These are phyloP conservation scores for Carpinus fangiana DNA, from an alignment of 306 rosid genomes.

Conservation along the genomic window DNA sequence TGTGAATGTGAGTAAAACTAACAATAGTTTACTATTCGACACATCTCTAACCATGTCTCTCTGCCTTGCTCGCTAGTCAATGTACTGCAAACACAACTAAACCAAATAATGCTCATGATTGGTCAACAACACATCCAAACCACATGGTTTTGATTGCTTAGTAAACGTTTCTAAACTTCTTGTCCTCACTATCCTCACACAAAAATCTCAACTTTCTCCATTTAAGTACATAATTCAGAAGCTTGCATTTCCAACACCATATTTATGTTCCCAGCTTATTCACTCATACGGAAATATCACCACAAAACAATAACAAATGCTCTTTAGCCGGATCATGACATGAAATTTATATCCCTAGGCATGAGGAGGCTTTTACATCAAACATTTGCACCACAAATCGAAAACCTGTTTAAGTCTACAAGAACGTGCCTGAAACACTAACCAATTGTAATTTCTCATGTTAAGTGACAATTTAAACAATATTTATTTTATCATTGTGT, in stretches of 20 bases:
- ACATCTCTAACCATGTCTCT: not conserved
- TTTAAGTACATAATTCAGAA: not conserved
- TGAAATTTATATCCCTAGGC: not conserved
- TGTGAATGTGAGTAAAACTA: not conserved
- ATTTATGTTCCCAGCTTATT: not conserved
- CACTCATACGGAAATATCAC: not conserved
- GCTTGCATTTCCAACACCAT: not conserved
- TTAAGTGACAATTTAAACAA: not conserved
- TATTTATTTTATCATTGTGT: too few species aligned
- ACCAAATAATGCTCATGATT: too few species aligned
- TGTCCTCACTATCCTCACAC: not conserved
- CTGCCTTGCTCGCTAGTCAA: not conserved
- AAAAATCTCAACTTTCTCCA: slow-evolving; percentile 1
- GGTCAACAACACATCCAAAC: not conserved
- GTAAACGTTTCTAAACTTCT: not conserved
- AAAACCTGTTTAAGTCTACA: not conserved
- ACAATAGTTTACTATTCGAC: not conserved
- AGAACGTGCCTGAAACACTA: not conserved
- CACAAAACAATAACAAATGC: not conserved
- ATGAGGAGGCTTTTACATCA: not conserved
- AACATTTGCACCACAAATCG: not conserved
- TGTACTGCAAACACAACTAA: too few species aligned
- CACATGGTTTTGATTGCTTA: not conserved
- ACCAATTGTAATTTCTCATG: not conserved
- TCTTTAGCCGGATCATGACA: not conserved